These are phyloP conservation scores for Aspergillus ochraceus DNA, from an alignment of 2,329 filamentous ascomycete genomes.

Conservation along the genomic window DNA sequence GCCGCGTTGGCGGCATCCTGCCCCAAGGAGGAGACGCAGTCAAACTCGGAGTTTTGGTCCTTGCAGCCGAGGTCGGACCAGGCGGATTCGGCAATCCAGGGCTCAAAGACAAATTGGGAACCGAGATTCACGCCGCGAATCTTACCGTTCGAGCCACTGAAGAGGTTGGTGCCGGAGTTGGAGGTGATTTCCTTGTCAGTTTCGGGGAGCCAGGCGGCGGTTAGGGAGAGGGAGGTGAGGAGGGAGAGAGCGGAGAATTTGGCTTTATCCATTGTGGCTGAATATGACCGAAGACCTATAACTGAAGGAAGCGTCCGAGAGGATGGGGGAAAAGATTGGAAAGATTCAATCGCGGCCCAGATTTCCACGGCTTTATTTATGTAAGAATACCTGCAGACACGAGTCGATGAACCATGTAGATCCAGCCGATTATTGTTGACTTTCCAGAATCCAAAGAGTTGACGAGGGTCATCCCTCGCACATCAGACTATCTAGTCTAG, in stretches of 20 bases:
- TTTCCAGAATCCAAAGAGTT: neutral
- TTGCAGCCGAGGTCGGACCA: conserved; percentile 54
- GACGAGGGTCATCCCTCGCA: too few relatives aligned
- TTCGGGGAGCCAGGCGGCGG: conserved; percentile 27
- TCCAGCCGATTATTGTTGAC: neutral
- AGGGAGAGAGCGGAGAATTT: neutral
- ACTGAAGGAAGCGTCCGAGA: neutral
- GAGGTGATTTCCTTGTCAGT: conserved; percentile 27
- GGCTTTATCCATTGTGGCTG: neutral
- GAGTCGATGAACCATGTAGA: too few relatives aligned
- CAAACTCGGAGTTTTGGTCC: conserved; percentile 51
- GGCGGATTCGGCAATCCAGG: conserved; percentile 51
- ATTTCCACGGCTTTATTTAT: too few relatives aligned
- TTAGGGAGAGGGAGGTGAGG: neutral
- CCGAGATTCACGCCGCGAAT: conserved; percentile 59
- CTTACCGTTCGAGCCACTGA: conserved; percentile 32
- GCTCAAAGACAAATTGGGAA: conserved; percentile 54
- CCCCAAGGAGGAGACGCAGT: conserved; percentile 53
- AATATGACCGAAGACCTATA: too few relatives aligned
- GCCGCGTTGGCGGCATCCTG: conserved; percentile 48
- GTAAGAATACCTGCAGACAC: too few relatives aligned
- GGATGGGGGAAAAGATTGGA: neutral
- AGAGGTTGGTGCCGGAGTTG: conserved; percentile 26
- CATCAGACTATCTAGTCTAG: too few relatives aligned
- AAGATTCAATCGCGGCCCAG: too few relatives aligned